Evolutionary conservation across 192 early-diverging fungal species (phyloP).

Genomic region (Pilaira anomala): DNA sequence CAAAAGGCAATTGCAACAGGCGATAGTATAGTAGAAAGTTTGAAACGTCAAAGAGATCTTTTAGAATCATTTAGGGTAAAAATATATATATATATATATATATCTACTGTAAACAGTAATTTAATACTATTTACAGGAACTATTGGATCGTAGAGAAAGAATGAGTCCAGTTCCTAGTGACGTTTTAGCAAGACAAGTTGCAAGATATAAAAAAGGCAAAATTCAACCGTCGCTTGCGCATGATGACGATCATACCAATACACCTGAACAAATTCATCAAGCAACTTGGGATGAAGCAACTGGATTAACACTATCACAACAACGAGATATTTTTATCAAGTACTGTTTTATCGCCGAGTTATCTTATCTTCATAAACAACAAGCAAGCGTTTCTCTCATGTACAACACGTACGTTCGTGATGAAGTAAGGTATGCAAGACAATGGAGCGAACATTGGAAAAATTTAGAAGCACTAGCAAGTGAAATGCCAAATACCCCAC

Average conservation of each 20-base stretch:
- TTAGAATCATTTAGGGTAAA: slow-evolving; percentile 53
- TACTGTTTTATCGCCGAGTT: slow-evolving; percentile 58
- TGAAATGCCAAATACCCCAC: slow-evolving; percentile 48
- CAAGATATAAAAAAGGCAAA: neutral
- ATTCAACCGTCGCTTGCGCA: neutral
- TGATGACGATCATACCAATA: too few species aligned
- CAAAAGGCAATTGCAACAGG: slow-evolving; percentile 33
- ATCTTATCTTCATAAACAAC: slow-evolving; percentile 56
- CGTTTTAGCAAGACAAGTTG: slow-evolving; percentile 30
- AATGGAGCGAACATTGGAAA: slow-evolving; percentile 54
- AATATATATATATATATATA: neutral
- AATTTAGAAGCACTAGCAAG: slow-evolving; percentile 37
- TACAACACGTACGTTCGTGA: slow-evolving; percentile 61
- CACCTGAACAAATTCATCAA: slow-evolving; percentile 31
- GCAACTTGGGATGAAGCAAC: slow-evolving; percentile 29
- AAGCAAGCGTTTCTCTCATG: slow-evolving; percentile 50
- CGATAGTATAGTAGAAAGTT: slow-evolving; percentile 50
- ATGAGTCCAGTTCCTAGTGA: slow-evolving; percentile 3
- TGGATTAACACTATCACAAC: slow-evolving; percentile 18
- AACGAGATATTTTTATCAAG: slow-evolving; percentile 47
- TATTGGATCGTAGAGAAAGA: slow-evolving; percentile 55
- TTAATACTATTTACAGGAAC: slow-evolving; percentile 27
- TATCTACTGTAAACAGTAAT: too few species aligned
- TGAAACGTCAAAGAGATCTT: slow-evolving; percentile 64
- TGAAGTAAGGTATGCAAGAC: slow-evolving; percentile 50